Evolutionary conservation across 2,329 filamentous ascomycete species (phyloP).

Genomic region (Polytolypa hystricis): DNA sequence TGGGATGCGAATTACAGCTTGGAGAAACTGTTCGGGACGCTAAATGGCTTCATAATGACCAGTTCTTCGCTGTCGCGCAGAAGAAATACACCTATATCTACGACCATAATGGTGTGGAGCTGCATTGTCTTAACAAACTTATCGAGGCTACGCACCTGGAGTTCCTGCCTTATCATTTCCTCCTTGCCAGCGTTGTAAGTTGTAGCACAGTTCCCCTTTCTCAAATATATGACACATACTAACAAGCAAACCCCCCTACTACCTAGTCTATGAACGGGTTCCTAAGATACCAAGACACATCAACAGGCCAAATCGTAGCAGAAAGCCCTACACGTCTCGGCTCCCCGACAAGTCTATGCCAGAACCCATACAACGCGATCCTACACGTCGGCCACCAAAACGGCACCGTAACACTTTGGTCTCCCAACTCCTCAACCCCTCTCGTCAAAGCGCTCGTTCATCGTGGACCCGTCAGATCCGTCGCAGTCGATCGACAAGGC

Average conservation of each 20-base stretch:
- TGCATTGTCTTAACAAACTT: slow-evolving; percentile 85
- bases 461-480: slow-evolving; percentile 71
- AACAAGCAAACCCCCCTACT: slow-evolving; percentile 1
- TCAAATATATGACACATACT: neutral
- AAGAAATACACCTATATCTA: slow-evolving; percentile 98
- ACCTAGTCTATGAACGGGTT: slow-evolving; percentile 63
- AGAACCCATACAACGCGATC: slow-evolving; percentile 88
- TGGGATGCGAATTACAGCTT: slow-evolving; percentile 84
- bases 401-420: slow-evolving; percentile 90
- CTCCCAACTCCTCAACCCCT: slow-evolving; percentile 75
- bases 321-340: slow-evolving; percentile 80
- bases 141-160: slow-evolving; percentile 88
- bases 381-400: slow-evolving; percentile 91
- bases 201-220: neutral
- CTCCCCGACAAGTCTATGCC: slow-evolving; percentile 67
- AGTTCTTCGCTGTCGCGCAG: slow-evolving; percentile 86
- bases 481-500: slow-evolving; percentile 80
- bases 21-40: slow-evolving; percentile 83
- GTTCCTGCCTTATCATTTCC: slow-evolving; percentile 91
- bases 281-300: slow-evolving; percentile 90
- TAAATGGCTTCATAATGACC: slow-evolving; percentile 88
- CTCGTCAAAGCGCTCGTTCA: slow-evolving; percentile 88
- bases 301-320: slow-evolving; percentile 77
- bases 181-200: slow-evolving; percentile 72
- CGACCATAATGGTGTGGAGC: slow-evolving; percentile 76